Evolutionary conservation across 2,329 filamentous ascomycete species (phyloP), one percentile per base, ranked within the genome.

Genomic region (Pseudophaeomoniella oleicola): DNA sequence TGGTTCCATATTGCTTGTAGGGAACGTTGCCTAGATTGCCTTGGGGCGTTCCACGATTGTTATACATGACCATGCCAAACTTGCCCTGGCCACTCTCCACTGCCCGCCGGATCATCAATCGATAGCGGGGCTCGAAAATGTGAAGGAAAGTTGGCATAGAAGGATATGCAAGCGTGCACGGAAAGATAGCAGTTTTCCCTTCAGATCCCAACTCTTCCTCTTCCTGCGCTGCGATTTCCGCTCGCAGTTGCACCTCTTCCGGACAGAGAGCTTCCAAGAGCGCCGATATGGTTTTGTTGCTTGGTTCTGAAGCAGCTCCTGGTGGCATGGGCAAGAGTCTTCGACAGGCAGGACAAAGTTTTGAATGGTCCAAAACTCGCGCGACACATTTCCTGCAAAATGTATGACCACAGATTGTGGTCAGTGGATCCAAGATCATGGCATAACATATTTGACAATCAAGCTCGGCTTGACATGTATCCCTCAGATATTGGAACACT

Each of bases 381-480:
- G 77, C 72, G 15, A 94, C 64, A 53, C 87, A 94, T 40, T 72
- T 71, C 14, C 81, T 76, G 54, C 87, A 94, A 49, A 90, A 88
- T 0, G 85, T 94, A 54, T 94, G 87, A 1, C 87, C 87, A 49
- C 87, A 94, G 2, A 73, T 68, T 0, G 84, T 92, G 0, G 86
- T 94, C 36, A 87, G 64, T 0, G 87, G 85, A 42, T 93, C 81
- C 41, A 85, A 63, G 53, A 88, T 81, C 15, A 92, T 57, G 30
- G 76, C 72, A 54, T 88, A 92, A 58, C 87, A 94, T 40, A 94
- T 76, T 48, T 90, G 83, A 46, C 87, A 94, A 50, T 94, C 85
- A 50, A 92, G 64, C 52, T 93, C 85, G 12, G 66, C 64, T 41
- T 77, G 72, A 3, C 74, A 66, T 1, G 66, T 62, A 16, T 79